Evolutionary conservation across 2,329 filamentous ascomycete genomes (phyloP), one percentile per base, ranked within the genome.

Genomic region (Diplodia intermedia): DNA sequence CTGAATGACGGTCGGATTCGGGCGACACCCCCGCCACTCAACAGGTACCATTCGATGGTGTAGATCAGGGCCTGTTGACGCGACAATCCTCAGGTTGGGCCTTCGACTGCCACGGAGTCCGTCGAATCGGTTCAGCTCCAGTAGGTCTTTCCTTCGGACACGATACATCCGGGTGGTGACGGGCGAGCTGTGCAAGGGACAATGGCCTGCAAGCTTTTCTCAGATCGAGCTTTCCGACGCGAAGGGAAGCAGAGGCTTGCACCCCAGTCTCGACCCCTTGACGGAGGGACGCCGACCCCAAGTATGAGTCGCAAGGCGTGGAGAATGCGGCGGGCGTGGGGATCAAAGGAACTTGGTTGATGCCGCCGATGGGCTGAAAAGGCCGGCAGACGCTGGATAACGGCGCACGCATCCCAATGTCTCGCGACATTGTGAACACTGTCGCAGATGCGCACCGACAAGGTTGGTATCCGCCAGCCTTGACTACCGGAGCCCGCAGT

Each of bases 51-150:
- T 38, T 5, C 40, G 12, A 3, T n/a, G n/a, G 40, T 3, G 3
- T 38, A 12, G 15, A n/a, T 47, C 18, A 7, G n/a, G 6, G 18
- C 6, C 18, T 2, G 2, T 4, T 3, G 1, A 47, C 7, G 18
- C 43, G 7, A 47, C 18, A n/a, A 47, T 47, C 5, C 8, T 18
- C 3, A n/a, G 9, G 3, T 6, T 1, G 43, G 3, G 43, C 7
- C 40, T 5, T 7, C 40, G 40, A 8, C 5, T 7, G 18, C 3
- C 43, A n/a, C 18, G 18, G 18, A 47, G 43, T 0, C 43, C 2
- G 0, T n/a, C 43, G 43, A 12, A 11, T 9, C 18, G 0, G 4
- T 1, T 0, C 7, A 20, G 43, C n/a, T 15, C 1, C 1, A 7
- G 43, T 47, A 47, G 5, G n/a, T 18, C 18, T n/a, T 47, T 47